These are phyloP conservation scores for Myxozyma neotropica DNA, from an alignment of 805 yeast species.

Conservation along the genomic window DNA sequence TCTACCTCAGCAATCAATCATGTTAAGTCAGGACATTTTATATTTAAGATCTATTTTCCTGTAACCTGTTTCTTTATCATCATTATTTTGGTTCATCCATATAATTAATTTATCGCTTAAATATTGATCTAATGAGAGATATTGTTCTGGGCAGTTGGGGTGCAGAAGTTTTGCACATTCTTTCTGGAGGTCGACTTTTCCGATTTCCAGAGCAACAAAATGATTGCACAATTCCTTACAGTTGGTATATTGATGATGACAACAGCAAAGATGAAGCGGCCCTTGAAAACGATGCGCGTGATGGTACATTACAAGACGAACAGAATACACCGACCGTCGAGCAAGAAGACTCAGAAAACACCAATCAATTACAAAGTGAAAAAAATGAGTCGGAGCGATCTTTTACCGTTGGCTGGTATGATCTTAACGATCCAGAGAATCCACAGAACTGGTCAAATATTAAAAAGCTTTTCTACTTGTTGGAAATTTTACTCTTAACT, in stretches of 20 bases:
- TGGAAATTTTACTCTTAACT: conserved; percentile 51
- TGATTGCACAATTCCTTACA: conserved; percentile 6
- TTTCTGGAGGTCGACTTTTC: conserved; percentile 22
- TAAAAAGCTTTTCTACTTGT: conserved; percentile 47
- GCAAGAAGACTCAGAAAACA: background rate
- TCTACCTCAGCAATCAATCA: too few species aligned
- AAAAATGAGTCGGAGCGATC: too few species aligned
- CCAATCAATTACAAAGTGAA: too few species aligned
- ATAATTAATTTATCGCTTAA: too few species aligned
- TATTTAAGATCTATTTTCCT: too few species aligned
- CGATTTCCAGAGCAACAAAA: conserved; percentile 15
- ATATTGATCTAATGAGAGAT: too few species aligned
- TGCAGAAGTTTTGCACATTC: conserved; percentile 10
- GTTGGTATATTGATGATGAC: background rate
- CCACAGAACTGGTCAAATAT: conserved; percentile 59
- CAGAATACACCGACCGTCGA: background rate
- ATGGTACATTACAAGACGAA: background rate
- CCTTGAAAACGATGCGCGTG: background rate
- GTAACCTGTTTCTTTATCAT: too few species aligned
- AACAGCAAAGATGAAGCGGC: background rate
- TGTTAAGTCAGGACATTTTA: too few species aligned
- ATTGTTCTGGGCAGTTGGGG: conserved; percentile 15
- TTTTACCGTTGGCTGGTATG: conserved; percentile 31
- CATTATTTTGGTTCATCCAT: too few species aligned
- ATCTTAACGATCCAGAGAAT: conserved; percentile 38